phyloP scores from a whole-genome alignment of 192 early-diverging fungal genomes.

The Coemansia sp. region DNA sequence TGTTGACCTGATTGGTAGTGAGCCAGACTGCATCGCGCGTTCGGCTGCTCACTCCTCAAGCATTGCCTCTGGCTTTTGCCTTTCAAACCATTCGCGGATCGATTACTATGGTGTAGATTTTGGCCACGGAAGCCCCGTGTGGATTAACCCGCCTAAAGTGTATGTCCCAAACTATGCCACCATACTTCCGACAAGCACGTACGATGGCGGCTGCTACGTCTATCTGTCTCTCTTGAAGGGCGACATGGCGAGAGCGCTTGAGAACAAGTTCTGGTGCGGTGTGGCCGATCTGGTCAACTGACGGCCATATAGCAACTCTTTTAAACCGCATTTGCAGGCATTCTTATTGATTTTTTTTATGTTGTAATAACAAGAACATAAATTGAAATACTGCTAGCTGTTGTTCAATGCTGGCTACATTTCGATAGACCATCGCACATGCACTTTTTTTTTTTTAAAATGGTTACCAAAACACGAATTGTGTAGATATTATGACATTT shows the following conservation, averaged over 20 bases:
- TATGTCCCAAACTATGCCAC: conserved; percentile 6
- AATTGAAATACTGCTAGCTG: too few relatives aligned
- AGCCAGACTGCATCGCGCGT: conserved; percentile 1
- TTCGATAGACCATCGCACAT: not conserved
- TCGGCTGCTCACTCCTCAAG: not conserved
- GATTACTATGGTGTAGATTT: conserved; percentile 24
- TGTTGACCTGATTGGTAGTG: not conserved
- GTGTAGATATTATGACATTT: not conserved
- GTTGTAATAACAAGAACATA: too few relatives aligned
- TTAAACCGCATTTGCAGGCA: not conserved
- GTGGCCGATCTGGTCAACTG: not conserved
- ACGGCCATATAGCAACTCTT: not conserved
- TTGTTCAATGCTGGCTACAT: not conserved
- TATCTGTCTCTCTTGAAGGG: not conserved
- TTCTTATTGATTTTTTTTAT: not conserved
- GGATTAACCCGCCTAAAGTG: conserved; percentile 16
- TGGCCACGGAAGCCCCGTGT: conserved; percentile 19
- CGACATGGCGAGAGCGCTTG: not conserved
- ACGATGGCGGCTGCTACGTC: conserved; percentile 1
- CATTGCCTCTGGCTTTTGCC: not conserved
- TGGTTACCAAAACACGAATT: not conserved
- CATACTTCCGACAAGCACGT: not conserved
- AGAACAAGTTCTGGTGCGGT: not conserved
- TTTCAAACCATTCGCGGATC: conserved; percentile 29
- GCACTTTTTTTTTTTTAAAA: too few relatives aligned